Evolutionary conservation across 129 eudicot species (phyloP).

Genomic region (Centella asiatica): DNA sequence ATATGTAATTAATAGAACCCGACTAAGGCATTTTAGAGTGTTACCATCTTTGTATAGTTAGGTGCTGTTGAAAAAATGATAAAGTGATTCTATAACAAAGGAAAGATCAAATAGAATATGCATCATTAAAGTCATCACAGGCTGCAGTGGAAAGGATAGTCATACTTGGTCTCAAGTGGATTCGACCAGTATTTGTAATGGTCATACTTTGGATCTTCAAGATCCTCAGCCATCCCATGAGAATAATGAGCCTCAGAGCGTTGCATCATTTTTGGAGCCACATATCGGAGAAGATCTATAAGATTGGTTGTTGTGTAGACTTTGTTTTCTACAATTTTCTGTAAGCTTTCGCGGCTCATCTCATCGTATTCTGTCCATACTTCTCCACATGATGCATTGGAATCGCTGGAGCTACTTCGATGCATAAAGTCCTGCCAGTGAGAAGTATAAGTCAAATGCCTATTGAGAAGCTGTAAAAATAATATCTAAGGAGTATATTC

Average conservation of each 20-base stretch:
- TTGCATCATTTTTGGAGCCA: constrained; percentile 81
- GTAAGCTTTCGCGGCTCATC: constrained; percentile 46
- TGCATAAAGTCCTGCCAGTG: constrained; percentile 36
- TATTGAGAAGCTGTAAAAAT: background rate
- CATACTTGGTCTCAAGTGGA: constrained; percentile 76
- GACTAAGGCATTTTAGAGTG: background rate
- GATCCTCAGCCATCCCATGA: constrained; percentile 72
- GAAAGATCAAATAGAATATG: background rate
- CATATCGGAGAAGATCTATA: constrained; percentile 54
- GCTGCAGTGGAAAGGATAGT: background rate
- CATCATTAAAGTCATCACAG: background rate
- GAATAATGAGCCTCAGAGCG: constrained; percentile 86
- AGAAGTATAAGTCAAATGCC: background rate
- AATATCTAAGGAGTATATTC: background rate
- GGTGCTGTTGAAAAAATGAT: background rate
- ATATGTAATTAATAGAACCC: background rate
- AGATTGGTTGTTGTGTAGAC: constrained; percentile 59
- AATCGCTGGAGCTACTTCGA: constrained; percentile 14
- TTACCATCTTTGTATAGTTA: too few relatives aligned
- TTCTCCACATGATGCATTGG: constrained; percentile 43
- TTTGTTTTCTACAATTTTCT: constrained; percentile 44
- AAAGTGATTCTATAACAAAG: background rate
- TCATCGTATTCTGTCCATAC: constrained; percentile 74
- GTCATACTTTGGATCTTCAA: constrained; percentile 69
- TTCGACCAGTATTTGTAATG: constrained; percentile 94